These are phyloP conservation scores for Mortierella sp. DNA, from an alignment of 371 early-diverging fungal genomes.

Conservation along the genomic window DNA sequence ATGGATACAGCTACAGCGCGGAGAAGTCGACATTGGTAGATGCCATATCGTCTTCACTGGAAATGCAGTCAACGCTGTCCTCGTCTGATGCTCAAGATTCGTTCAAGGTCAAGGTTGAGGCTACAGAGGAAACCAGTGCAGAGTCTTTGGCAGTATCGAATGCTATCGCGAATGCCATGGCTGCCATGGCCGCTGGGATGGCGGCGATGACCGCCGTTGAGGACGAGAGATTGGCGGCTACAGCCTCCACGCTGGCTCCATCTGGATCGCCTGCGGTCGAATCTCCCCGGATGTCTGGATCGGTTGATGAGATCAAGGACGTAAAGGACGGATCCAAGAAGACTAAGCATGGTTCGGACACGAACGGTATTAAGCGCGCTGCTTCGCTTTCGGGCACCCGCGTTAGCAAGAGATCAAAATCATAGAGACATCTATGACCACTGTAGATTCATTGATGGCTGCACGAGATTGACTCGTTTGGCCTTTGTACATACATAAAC, in stretches of 20 bases:
- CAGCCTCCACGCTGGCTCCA: background rate
- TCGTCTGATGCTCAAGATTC: background rate
- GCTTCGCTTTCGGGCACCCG: too few species aligned
- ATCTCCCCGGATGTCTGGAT: background rate
- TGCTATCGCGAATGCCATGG: constrained; percentile 49
- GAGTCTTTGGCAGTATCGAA: constrained; percentile 25
- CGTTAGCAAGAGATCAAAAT: background rate
- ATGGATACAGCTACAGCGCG: constrained; percentile 44
- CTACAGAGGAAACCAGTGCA: constrained; percentile 20
- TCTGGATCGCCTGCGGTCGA: background rate
- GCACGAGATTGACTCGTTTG: too few species aligned
- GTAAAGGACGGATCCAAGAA: too few species aligned
- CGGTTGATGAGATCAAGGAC: background rate
- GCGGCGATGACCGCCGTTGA: constrained; percentile 47
- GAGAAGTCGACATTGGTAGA: constrained; percentile 5
- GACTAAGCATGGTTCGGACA: too few species aligned
- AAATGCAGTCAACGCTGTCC: background rate
- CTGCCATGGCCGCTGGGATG: constrained; percentile 47
- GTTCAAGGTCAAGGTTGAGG: background rate
- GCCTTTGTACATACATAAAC: too few species aligned
- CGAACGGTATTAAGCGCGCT: too few species aligned
- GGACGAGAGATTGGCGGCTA: constrained; percentile 25
- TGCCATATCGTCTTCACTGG: background rate
- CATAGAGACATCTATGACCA: too few species aligned
- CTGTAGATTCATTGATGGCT: too few species aligned